phyloP scores from a whole-genome alignment of 345 rosid species.

The Geranium rotundifolium region DNA sequence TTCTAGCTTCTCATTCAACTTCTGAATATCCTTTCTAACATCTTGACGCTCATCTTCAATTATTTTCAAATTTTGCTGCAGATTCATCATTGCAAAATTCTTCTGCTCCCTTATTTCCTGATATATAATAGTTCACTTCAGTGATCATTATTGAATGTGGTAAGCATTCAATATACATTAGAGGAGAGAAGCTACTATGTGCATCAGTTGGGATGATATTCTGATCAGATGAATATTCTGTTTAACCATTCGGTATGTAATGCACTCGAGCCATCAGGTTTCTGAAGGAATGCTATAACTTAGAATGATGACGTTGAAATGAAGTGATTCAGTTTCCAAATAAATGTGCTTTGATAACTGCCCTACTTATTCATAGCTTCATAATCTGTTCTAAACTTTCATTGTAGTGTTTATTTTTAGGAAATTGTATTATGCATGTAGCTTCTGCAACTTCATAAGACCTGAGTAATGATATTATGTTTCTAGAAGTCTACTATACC shows the following conservation, averaged over 20 bases:
- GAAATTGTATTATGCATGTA: too few relatives aligned
- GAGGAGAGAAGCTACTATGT: too few relatives aligned
- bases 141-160: background rate
- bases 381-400: background rate
- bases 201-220: background rate
- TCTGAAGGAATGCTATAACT: too few relatives aligned
- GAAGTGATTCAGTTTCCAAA: background rate
- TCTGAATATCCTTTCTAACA: conserved; percentile 23
- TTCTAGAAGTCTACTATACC: too few relatives aligned
- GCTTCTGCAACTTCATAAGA: too few relatives aligned
- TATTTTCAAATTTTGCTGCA: conserved; percentile 33
- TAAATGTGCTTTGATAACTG: background rate
- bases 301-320: too few relatives aligned
- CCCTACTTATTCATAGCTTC: background rate
- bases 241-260: background rate
- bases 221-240: conserved; percentile 3
- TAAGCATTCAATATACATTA: too few relatives aligned
- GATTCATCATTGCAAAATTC: conserved; percentile 36
- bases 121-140: conserved; percentile 10
- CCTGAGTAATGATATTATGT: too few relatives aligned
- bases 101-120: conserved; percentile 45
- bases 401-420: background rate
- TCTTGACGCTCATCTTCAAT: conserved; percentile 44
- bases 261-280: too few relatives aligned
- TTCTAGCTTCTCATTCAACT: conserved; percentile 33